Evolutionary conservation across 2,329 filamentous ascomycete genomes (phyloP).

Genomic region (Neopestalotiopsis rosae): DNA sequence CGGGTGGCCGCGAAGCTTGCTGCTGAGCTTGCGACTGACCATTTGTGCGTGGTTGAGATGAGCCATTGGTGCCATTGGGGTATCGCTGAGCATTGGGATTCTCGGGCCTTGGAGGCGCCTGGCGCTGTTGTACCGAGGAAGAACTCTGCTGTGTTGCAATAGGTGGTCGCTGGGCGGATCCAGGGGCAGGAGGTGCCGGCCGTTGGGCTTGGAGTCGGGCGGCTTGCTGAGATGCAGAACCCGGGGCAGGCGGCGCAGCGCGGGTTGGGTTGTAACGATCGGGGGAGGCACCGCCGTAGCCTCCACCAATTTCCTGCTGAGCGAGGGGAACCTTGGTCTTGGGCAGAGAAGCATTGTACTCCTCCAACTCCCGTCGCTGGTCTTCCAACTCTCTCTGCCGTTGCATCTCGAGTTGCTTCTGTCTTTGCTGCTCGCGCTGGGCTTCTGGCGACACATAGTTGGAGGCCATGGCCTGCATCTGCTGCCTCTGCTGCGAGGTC

Average conservation of each 20-base stretch:
- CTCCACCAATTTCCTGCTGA: slow-evolving; percentile 87
- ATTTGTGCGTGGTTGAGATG: slow-evolving; percentile 53
- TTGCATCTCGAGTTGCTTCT: slow-evolving; percentile 67
- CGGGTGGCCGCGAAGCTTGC: slow-evolving; percentile 57
- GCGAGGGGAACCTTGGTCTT: slow-evolving; percentile 81
- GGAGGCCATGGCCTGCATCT: slow-evolving; percentile 61
- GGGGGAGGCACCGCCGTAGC: slow-evolving; percentile 53
- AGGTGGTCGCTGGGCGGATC: slow-evolving; percentile 48
- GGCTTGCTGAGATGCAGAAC: slow-evolving; percentile 60
- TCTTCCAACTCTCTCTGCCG: slow-evolving; percentile 65
- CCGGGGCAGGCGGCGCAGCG: slow-evolving; percentile 82
- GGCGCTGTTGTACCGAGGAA: slow-evolving; percentile 49
- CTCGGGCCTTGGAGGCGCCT: slow-evolving; percentile 49
- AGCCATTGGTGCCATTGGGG: slow-evolving; percentile 58
- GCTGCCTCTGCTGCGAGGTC: slow-evolving; percentile 58
- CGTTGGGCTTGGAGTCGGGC: slow-evolving; percentile 72
- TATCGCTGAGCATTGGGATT: slow-evolving; percentile 61
- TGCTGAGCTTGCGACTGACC: slow-evolving; percentile 48
- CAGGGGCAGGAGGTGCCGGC: slow-evolving; percentile 76
- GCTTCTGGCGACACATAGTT: slow-evolving; percentile 59
- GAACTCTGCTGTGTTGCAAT: slow-evolving; percentile 57
- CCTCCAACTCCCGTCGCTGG: slow-evolving; percentile 78
- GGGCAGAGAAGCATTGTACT: slow-evolving; percentile 88
- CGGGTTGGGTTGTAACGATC: slow-evolving; percentile 86
- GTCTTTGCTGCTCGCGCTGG: slow-evolving; percentile 61